A percentile compares a stretch with the other conserved stretches of the same genome.
Evolutionary conservation across 164 flowering plant genomes (phyloP).

Genomic region (Houttuynia cordata): DNA sequence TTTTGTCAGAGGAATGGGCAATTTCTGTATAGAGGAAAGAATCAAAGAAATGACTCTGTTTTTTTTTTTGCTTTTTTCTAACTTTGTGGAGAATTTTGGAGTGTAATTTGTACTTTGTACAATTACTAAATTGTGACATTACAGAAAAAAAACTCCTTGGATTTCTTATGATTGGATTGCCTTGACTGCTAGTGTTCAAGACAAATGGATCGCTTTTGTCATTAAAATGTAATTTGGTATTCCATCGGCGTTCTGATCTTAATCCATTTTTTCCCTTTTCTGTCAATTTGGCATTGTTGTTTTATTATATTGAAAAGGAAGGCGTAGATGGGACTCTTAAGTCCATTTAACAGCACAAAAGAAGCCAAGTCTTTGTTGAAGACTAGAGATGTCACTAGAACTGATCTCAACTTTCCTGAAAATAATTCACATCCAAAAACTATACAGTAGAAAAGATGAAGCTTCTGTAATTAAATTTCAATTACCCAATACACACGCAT

Average conservation of each 20-base stretch:
- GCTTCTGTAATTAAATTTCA: neutral
- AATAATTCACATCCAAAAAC: neutral
- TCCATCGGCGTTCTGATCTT: neutral
- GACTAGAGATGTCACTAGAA: neutral
- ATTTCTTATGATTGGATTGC: neutral
- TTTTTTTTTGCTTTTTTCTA: no score
- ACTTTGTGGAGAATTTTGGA: neutral
- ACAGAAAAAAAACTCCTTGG: neutral
- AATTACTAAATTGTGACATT: no score
- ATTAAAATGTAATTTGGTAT: neutral
- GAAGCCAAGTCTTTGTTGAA: neutral
- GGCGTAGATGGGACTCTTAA: no score
- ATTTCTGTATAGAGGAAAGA: constrained; percentile 35
- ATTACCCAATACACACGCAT: neutral
- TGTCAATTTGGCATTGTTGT: neutral
- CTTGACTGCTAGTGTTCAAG: neutral
- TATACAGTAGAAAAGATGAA: neutral
- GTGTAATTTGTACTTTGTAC: neutral
- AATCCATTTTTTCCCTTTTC: neutral
- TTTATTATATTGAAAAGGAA: no score
- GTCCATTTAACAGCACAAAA: no score
- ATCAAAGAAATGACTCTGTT: neutral
- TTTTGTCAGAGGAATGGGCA: constrained; percentile 17
- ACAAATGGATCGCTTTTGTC: neutral
- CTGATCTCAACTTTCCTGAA: neutral